These are phyloP conservation scores for Pinus albicaulis DNA, from an alignment of 75 land plant genomes.

Conservation along the genomic window DNA sequence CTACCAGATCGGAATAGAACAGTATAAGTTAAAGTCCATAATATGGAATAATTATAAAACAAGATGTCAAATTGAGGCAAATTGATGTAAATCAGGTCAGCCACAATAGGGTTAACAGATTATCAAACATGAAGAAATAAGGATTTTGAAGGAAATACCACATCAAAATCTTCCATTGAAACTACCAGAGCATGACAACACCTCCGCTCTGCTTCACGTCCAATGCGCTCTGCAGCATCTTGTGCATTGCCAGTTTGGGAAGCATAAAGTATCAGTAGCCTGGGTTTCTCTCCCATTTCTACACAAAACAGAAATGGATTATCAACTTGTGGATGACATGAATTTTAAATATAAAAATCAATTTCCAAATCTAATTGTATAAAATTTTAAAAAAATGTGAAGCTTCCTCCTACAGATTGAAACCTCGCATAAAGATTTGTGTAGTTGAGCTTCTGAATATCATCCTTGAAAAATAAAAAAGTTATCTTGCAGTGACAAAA, in stretches of 20 bases:
- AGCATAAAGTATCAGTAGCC: conserved; percentile 77
- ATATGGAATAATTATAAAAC: background rate
- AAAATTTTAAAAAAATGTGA: background rate
- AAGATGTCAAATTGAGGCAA: background rate
- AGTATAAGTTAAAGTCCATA: background rate
- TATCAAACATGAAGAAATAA: background rate
- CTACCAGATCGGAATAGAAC: background rate
- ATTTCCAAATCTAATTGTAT: background rate
- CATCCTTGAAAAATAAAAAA: too few species aligned
- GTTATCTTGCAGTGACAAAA: too few species aligned
- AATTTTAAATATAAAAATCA: background rate
- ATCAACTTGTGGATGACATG: background rate
- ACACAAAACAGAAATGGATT: background rate
- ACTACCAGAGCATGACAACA: conserved; percentile 44
- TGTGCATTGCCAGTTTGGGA: conserved; percentile 93
- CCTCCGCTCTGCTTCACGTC: conserved; percentile 78
- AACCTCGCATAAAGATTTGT: background rate
- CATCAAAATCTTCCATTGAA: conserved; percentile 65
- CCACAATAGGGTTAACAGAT: background rate
- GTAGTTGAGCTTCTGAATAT: too few species aligned
- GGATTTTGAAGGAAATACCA: conserved; percentile 37
- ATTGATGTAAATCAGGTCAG: background rate
- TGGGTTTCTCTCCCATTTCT: conserved; percentile 34
- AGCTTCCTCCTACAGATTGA: background rate
- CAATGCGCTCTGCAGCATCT: conserved; percentile 91